These are phyloP conservation scores for Boletus speciosus DNA, from an alignment of 768 basidiomycete species.

Conservation along the genomic window DNA sequence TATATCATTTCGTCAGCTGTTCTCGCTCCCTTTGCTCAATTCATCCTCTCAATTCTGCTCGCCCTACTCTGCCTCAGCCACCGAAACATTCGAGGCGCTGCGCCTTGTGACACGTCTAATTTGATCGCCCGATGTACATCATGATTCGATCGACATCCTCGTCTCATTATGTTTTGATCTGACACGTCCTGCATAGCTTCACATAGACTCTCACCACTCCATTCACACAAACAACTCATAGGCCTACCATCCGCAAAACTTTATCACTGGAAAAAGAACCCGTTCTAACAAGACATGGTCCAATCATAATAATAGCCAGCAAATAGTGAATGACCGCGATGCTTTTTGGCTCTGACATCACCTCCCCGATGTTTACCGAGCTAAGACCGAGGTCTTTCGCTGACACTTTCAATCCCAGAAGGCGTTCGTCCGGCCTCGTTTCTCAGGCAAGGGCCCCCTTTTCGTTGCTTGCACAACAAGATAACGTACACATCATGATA, in stretches of 20 bases:
- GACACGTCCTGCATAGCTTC: slow-evolving; percentile 22
- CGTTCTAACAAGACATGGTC: slow-evolving; percentile 1
- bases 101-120: slow-evolving; percentile 25
- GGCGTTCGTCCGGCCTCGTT: slow-evolving; percentile 2
- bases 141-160: slow-evolving; percentile 22
- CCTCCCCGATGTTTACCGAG: slow-evolving; percentile 7
- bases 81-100: slow-evolving; percentile 16
- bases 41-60: slow-evolving; percentile 6
- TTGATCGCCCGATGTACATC: slow-evolving; percentile 22
- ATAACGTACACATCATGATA: slow-evolving; percentile 28
- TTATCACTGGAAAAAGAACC: slow-evolving; percentile 9
- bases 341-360: slow-evolving; percentile 20
- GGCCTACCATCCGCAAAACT: slow-evolving; percentile 5
- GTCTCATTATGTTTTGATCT: slow-evolving; percentile 17
- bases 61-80: slow-evolving; percentile 1
- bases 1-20: slow-evolving; percentile 14
- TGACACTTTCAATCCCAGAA: slow-evolving; percentile 10
- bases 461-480: slow-evolving; percentile 10
- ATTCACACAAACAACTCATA: neutral
- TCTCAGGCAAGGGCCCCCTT: slow-evolving; percentile 25
- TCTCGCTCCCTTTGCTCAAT: slow-evolving; percentile 11
- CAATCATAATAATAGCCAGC: slow-evolving; percentile 2
- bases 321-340: slow-evolving; percentile 12
- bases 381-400: slow-evolving; percentile 24
- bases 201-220: slow-evolving; percentile 19